Conservation (phyloP, 305 asterid genomes). For the Solanum hybrid region DNA sequence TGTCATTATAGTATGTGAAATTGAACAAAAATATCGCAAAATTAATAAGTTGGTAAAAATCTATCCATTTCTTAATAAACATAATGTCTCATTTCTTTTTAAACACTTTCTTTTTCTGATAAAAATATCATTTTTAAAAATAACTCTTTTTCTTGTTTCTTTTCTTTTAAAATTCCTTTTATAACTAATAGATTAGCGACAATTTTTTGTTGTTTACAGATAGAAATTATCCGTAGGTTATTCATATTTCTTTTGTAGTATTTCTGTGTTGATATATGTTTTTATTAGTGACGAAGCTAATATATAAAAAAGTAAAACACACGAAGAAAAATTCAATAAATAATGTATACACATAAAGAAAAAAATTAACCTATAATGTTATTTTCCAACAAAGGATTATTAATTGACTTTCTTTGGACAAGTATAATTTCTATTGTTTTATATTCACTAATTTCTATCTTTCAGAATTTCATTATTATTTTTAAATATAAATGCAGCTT, state of each 20-base stretch:
- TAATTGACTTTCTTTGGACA: background rate
- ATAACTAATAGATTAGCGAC: background rate
- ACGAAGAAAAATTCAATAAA: background rate
- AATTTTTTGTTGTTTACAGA: background rate
- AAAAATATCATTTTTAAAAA: no score
- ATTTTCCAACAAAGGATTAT: fast-evolving
- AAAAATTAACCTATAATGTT: no score
- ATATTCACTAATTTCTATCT: background rate
- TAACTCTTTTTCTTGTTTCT: background rate
- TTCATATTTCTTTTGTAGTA: background rate
- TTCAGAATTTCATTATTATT: background rate
- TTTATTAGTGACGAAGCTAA: background rate
- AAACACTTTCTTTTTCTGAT: no score
- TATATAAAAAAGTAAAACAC: background rate
- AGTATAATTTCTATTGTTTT: background rate
- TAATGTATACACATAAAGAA: no score
- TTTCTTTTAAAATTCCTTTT: background rate
- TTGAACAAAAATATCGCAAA: no score
- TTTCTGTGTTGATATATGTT: background rate
- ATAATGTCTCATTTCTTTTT: no score
- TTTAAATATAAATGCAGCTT: slow-evolving; percentile 7
- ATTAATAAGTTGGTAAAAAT: no score
- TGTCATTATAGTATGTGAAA: no score
- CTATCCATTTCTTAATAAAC: no score
- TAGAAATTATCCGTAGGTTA: background rate